Conservation (phyloP, 305 asterid genomes). For the Andrographis paniculata region DNA sequence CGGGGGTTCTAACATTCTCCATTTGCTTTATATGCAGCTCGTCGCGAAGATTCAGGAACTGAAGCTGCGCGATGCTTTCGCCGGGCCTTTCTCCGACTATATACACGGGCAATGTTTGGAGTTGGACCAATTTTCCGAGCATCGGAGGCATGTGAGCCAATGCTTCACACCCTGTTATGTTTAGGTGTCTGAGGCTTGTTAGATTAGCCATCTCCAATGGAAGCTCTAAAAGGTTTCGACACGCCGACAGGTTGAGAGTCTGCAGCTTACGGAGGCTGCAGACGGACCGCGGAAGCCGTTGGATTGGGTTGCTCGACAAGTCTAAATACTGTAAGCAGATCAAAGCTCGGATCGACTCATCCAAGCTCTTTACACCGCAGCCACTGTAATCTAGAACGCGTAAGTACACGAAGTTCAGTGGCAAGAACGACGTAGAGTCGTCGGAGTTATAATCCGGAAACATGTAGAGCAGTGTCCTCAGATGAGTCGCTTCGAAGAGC, state of each 20-base stretch:
- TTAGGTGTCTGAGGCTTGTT: conserved; percentile 20
- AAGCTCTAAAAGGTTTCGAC: conserved; percentile 16
- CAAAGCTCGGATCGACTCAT: conserved; percentile 15
- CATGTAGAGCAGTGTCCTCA: conserved; percentile 24
- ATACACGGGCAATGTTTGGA: conserved; percentile 21
- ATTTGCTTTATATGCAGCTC: conserved; percentile 20
- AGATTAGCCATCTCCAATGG: conserved; percentile 13
- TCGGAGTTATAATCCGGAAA: conserved; percentile 18
- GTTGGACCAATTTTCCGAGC: conserved; percentile 13
- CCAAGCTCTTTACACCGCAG: conserved; percentile 14
- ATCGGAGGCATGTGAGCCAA: conserved; percentile 20
- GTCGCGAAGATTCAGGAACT: conserved; percentile 17
- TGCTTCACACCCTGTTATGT: conserved; percentile 24
- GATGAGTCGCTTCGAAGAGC: conserved; percentile 20
- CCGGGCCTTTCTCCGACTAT: conserved; percentile 16
- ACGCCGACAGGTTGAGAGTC: conserved; percentile 18
- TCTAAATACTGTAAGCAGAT: conserved; percentile 22
- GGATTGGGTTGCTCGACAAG: conserved; percentile 19
- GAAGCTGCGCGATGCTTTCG: conserved; percentile 19
- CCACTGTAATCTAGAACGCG: conserved; percentile 21
- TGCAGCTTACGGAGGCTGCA: conserved; percentile 15
- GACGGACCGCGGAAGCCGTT: conserved; percentile 12
- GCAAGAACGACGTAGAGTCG: conserved; percentile 9
- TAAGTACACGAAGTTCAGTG: conserved; percentile 18
- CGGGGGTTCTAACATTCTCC: conserved; percentile 18